Evolutionary conservation across 306 rosid genomes (phyloP), one percentile per base, ranked within the genome.

Genomic region (Pterocarpus santalinus): DNA sequence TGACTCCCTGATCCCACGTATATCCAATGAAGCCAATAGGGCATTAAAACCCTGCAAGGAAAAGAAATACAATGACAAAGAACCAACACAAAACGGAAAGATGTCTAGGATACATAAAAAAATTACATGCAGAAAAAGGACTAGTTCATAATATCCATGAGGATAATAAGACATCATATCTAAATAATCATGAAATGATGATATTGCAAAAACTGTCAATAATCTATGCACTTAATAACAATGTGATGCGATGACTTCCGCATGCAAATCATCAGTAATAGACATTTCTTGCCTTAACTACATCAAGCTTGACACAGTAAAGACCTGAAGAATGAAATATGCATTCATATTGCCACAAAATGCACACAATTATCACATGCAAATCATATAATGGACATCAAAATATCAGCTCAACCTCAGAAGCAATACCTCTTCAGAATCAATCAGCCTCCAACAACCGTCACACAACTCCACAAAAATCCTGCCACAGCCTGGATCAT

Each of bases 401-500:
- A 65, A 4, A 66, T 35, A 46, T 71, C 39, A 56, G 63, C 81
- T 78, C 47, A 78, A 51, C 30, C 61, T 11, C 74, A 70, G 60
- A 76, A 80, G 80, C 36, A 70, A 73, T 88, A 93, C 97, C 94
- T 91, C 89, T 79, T 83, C 90, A 77, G 96, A 86, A 82, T 93
- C 96, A 79, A 93, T 86, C 75, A 93, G 84, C 85, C 90, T 87
- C 97, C 97, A 93, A 44, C 65, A 71, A 74, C 96, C 90, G 22
- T 82, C 92, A 43, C 79, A 83, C 77, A 88, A 77, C 85, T 93
- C 96, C 85, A 93, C 88, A 80, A 93, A 93, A 49, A 93, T 88
- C 90, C 97, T 88, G 51, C 94, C 92, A 86, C 91, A 87, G 76
- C 96, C 95, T 15, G 96, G 97, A 81, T 93, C 97, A 81, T 84